Base-by-base conservation (phyloP, 306 rosid species). In the Medicago arabica region DNA sequence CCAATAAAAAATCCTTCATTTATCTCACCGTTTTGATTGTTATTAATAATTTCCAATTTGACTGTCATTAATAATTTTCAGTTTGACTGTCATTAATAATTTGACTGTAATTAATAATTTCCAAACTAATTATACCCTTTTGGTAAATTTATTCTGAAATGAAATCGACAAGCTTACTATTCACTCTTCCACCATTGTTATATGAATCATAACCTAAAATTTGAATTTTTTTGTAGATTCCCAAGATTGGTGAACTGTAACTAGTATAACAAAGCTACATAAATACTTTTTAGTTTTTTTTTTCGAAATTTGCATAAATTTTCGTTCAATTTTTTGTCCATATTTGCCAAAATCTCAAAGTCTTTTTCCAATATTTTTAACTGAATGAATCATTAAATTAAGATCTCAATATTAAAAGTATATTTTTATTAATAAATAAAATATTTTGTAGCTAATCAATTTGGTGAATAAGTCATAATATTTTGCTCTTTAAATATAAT, bases 161-260 rank as follows among this genome's bases (percentile, higher is more conserved):
- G 25, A 75, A 58, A 62, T 69, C 18, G 75, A 16, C 43, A 70
- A 5, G 38, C 21, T 71, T 80, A 80, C 75, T 77, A 1, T 84
- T 31, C 68, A 72, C 75, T 38, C 21, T 16, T 40, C 58, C 72
- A 50, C 71, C 62, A 73, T 59, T 70, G 49, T 68, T n/a, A 2
- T 53, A 53, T 71, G 70, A 79, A 75, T 71, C 41, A 73, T 61
- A 57, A 6, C 6, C 38, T 31, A 57, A 65, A 80, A 78, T 25
- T 11, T 69, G 31, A 53, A 53, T 40, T 6, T 47, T n/a, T 62
- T 49, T 68, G 19, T 28, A 69, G 25, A 78, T 69, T 51, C 17
- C 49, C 15, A 68, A 68, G 28, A 25, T 17, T 31, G 59, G 53
- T 54, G 11, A 23, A 23, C 4, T 51, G 47, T 59, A 51, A 81